A percentile compares a stretch with the other conserved stretches of the same genome.
These are phyloP conservation scores for Stephania yunnanensis DNA, from an alignment of 164 flowering plant species.

Conservation along the genomic window DNA sequence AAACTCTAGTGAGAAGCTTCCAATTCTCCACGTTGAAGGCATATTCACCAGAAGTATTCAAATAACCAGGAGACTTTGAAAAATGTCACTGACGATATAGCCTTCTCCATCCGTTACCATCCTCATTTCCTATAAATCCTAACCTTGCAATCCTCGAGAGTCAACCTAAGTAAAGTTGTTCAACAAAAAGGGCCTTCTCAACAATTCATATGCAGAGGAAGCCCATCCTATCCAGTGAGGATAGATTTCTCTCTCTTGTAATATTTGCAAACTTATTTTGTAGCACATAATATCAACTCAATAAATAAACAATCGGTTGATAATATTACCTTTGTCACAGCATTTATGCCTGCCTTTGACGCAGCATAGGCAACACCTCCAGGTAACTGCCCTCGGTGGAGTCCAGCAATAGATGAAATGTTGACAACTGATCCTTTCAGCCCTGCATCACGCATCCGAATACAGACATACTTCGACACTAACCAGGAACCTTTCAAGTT, in stretches of 20 bases:
- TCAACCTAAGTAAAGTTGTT: background rate
- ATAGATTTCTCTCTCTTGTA: background rate
- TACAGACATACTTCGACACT: conserved; percentile 53
- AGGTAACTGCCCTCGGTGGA: conserved; percentile 50
- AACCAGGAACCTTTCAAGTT: conserved; percentile 73
- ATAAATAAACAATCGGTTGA: background rate
- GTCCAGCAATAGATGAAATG: conserved; percentile 64
- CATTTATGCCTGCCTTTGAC: conserved; percentile 53
- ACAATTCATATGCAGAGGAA: background rate
- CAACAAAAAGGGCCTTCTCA: background rate
- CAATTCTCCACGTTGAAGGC: too few species aligned
- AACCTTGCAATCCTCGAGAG: background rate
- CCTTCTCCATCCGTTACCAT: background rate
- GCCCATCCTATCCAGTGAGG: background rate
- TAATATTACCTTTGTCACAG: conserved; percentile 54
- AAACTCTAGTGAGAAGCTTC: too few species aligned
- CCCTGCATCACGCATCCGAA: conserved; percentile 46
- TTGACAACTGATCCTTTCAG: conserved; percentile 66
- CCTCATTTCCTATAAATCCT: background rate
- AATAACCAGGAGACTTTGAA: background rate
- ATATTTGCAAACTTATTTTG: background rate
- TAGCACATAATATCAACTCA: background rate
- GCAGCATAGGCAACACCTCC: conserved; percentile 53
- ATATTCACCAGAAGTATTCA: background rate
- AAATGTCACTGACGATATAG: background rate